A percentile compares a stretch with the other conserved stretches of the same genome.
These are phyloP conservation scores for Populus tomentosa DNA, from an alignment of 441 rosid genomes.

Conservation along the genomic window DNA sequence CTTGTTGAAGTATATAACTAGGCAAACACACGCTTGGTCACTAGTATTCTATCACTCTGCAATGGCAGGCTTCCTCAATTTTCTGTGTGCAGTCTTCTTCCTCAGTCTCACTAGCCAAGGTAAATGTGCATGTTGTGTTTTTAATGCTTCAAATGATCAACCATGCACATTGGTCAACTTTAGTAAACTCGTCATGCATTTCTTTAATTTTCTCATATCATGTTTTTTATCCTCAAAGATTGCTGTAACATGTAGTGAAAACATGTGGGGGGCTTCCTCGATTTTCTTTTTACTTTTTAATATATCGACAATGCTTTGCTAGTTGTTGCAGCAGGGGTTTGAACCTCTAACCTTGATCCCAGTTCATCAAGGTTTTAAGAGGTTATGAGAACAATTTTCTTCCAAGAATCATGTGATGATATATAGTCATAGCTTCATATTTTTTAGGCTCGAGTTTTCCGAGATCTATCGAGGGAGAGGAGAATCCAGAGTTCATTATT, in stretches of 20 bases:
- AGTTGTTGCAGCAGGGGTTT: background rate
- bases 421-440: no score
- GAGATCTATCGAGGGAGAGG: background rate
- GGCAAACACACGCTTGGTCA: background rate
- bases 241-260: background rate
- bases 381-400: no score
- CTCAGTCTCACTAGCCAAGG: conserved; percentile 17
- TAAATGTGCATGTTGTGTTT: background rate
- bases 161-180: background rate
- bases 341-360: background rate
- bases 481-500: background rate
- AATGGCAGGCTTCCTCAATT: conserved; percentile 6
- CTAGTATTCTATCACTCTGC: background rate
- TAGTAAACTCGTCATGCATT: no score
- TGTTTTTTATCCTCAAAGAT: background rate
- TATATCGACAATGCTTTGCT: no score
- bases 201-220: no score
- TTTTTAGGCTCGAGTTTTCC: background rate
- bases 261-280: no score
- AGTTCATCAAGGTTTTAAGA: background rate
- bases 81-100: conserved; percentile 1
- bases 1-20: no score
- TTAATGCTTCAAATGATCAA: background rate
- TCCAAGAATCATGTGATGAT: no score
- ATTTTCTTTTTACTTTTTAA: no score